Percentiles rank a stretch among this genome's conserved stretches.
phyloP scores from a whole-genome alignment of 1,284 basidiomycete species.

The Anthracocystis walkeri region DNA sequence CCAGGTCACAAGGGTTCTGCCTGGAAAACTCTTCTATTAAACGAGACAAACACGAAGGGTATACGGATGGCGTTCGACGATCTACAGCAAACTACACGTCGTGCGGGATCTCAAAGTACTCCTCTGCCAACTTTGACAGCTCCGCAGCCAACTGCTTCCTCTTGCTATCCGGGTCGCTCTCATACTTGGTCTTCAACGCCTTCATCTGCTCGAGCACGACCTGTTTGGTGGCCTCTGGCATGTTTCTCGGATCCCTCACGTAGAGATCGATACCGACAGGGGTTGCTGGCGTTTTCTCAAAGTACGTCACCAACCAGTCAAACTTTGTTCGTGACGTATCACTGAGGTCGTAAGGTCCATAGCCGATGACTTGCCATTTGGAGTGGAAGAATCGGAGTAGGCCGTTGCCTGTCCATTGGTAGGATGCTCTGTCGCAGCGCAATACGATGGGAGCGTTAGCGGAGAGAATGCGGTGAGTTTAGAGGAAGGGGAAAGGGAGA shows the following conservation, averaged over 20 bases:
- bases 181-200: constrained; percentile 25
- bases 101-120: constrained; percentile 42
- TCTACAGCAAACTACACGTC: constrained; percentile 31
- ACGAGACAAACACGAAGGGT: neutral
- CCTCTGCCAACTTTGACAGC: constrained; percentile 33
- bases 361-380: constrained; percentile 53
- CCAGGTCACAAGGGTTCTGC: too few relatives aligned
- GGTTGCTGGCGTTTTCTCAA: constrained; percentile 49
- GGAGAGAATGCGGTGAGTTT: neutral
- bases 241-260: constrained; percentile 37
- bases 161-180: constrained; percentile 24
- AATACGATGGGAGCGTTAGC: neutral
- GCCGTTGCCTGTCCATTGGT: constrained; percentile 52
- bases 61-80: too few relatives aligned
- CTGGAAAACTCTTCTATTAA: neutral
- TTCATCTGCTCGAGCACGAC: constrained; percentile 36
- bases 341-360: constrained; percentile 46
- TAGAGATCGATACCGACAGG: constrained; percentile 48
- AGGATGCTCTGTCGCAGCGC: constrained; percentile 29
- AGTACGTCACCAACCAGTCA: constrained; percentile 53
- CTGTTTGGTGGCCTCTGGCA: constrained; percentile 33
- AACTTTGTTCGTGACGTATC: constrained; percentile 35
- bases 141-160: constrained; percentile 30
- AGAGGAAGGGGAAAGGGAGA: neutral
- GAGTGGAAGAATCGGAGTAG: constrained; percentile 49